A percentile compares a stretch with the other conserved stretches of the same genome.
Conservation (phyloP, 495 filamentous ascomycete species). For the Acidomyces sp. region DNA sequence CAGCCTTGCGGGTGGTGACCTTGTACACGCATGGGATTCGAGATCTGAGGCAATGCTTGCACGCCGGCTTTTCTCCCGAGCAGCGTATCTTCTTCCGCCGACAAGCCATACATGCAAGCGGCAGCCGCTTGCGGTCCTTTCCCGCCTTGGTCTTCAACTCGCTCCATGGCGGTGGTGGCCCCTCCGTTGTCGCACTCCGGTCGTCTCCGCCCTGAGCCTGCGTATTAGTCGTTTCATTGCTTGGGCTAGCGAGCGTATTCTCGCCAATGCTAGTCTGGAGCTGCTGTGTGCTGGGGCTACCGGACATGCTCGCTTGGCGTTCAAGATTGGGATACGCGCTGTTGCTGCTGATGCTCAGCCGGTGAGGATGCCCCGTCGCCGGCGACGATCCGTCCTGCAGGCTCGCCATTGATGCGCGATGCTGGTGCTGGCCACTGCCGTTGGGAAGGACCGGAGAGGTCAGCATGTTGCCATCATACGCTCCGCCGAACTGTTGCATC, state of each 20-base stretch:
- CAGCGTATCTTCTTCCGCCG: slow-evolving; percentile 95
- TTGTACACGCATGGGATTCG: slow-evolving; percentile 98
- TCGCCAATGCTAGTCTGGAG: slow-evolving; percentile 9
- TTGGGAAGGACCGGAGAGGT: not conserved
- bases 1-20: slow-evolving; percentile 84
- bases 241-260: slow-evolving; percentile 8
- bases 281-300: slow-evolving; percentile 15
- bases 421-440: slow-evolving; percentile 1
- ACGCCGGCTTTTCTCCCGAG: slow-evolving; percentile 93
- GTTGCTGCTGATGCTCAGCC: slow-evolving; percentile 16
- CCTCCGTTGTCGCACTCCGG: too few relatives aligned
- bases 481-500: slow-evolving; percentile 3
- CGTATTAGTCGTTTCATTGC: slow-evolving; percentile 10
- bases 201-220: slow-evolving; percentile 16
- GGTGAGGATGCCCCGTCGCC: slow-evolving; percentile 10
- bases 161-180: slow-evolving; percentile 60
- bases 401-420: slow-evolving; percentile 2
- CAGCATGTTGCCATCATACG: slow-evolving; percentile 4
- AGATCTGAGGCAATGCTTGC: slow-evolving; percentile 88
- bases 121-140: slow-evolving; percentile 86
- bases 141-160: slow-evolving; percentile 97
- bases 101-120: slow-evolving; percentile 91
- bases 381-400: slow-evolving; percentile 10
- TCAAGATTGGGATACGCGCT: slow-evolving; percentile 6
- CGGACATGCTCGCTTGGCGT: slow-evolving; percentile 11